Percentiles rank a stretch among this genome's conserved stretches.
phyloP scores from a whole-genome alignment of 306 rosid species.

The barrel medic (Medicago truncatula) region DNA sequence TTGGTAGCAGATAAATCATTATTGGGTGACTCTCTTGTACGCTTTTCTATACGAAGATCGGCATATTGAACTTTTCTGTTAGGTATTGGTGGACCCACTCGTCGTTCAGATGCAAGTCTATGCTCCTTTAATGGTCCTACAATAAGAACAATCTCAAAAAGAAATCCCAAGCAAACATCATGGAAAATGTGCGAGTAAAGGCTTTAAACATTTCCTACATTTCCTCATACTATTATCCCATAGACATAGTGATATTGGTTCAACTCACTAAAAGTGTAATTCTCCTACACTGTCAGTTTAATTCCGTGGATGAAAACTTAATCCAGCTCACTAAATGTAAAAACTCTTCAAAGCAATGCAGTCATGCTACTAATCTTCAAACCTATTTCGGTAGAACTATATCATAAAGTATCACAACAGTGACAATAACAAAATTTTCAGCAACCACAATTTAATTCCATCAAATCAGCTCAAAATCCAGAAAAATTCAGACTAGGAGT shows the following conservation, averaged over 20 bases:
- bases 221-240: background rate
- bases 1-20: constrained; percentile 27
- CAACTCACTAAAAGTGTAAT: background rate
- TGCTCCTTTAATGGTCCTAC: constrained; percentile 41
- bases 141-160: constrained; percentile 24
- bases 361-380: constrained; percentile 2
- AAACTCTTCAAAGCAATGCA: background rate
- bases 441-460: constrained; percentile 17
- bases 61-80: constrained; percentile 35
- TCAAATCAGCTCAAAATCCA: constrained; percentile 24
- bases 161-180: constrained; percentile 31
- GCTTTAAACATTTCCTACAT: background rate
- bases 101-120: background rate
- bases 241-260: constrained; percentile 24
- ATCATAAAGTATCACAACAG: background rate
- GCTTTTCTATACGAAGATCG: constrained; percentile 37
- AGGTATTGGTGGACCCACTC: constrained; percentile 15
- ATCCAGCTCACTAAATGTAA: background rate
- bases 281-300: background rate
- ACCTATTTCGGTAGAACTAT: background rate
- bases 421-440: constrained; percentile 14
- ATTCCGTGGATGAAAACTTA: background rate
- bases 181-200: background rate
- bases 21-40: constrained; percentile 5
- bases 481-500: constrained; percentile 4